Percentiles rank a stretch among this genome's conserved stretches.
These are phyloP conservation scores for Lactarius hengduanensis DNA, from an alignment of 768 basidiomycete species.

Conservation along the genomic window DNA sequence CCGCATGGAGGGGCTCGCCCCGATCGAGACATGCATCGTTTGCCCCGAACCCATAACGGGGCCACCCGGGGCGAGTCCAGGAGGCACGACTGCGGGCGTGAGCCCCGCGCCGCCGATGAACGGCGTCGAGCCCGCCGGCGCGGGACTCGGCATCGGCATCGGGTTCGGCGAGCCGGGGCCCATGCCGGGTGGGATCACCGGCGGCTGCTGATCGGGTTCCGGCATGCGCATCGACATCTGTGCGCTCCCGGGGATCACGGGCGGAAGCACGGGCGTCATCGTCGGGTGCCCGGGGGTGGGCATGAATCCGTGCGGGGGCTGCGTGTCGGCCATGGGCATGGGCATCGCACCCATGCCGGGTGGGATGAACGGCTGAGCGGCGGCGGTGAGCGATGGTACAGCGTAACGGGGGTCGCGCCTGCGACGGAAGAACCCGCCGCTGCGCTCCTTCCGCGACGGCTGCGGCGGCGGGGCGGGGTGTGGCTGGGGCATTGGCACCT, in stretches of 20 bases:
- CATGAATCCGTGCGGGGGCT: not conserved
- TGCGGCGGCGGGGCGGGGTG: constrained; percentile 10
- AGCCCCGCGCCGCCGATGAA: not conserved
- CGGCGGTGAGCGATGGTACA: constrained; percentile 6
- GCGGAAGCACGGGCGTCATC: not conserved
- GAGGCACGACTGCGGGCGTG: not conserved
- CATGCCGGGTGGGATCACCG: constrained; percentile 10
- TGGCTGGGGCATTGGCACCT: not conserved
- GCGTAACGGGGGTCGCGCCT: constrained; percentile 6
- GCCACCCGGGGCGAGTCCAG: not conserved
- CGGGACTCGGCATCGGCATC: constrained; percentile 19
- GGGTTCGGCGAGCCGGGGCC: not conserved
- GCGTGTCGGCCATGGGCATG: constrained; percentile 20
- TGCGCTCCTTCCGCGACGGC: constrained; percentile 12
- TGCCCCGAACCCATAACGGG: not conserved
- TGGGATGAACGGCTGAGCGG: constrained; percentile 8
- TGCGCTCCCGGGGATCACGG: constrained; percentile 5
- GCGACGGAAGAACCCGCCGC: constrained; percentile 15
- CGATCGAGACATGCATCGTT: not conserved
- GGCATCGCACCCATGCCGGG: not conserved
- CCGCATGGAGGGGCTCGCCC: not conserved
- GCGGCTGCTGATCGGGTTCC: constrained; percentile 4
- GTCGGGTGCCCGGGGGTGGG: not conserved
- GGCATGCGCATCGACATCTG: constrained; percentile 25
- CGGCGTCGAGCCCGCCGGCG: constrained; percentile 21